Evolutionary conservation across 495 filamentous ascomycete genomes (phyloP).

Genomic region (Chaetomium tenue): DNA sequence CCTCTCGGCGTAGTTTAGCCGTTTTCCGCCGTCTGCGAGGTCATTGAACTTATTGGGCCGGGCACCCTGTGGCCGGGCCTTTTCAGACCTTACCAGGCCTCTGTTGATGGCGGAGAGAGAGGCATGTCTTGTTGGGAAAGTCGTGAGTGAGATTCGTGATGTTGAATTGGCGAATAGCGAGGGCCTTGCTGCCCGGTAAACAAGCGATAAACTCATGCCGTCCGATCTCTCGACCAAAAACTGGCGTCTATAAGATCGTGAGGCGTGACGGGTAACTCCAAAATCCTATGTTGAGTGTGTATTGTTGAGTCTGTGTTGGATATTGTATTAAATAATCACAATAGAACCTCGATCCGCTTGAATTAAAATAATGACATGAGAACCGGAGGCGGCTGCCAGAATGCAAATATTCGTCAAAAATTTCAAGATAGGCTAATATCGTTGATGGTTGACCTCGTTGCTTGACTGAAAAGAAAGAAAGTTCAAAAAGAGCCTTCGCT

Average conservation of each 20-base stretch:
- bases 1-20: slow-evolving; percentile 32
- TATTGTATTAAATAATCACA: no score
- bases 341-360: not conserved
- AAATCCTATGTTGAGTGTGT: not conserved
- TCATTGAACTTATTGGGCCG: not conserved
- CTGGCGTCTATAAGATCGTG: not conserved
- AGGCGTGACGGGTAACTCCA: not conserved
- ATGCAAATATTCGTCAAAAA: not conserved
- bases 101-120: slow-evolving; percentile 36
- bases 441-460: not conserved
- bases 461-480: not conserved
- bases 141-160: slow-evolving; percentile 15
- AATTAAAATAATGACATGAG: not conserved
- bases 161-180: slow-evolving; percentile 11
- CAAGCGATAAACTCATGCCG: slow-evolving; percentile 28
- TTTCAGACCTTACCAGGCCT: slow-evolving; percentile 32
- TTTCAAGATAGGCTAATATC: not conserved
- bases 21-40: slow-evolving; percentile 15
- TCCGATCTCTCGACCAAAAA: not conserved
- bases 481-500: not conserved
- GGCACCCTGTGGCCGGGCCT: slow-evolving; percentile 21
- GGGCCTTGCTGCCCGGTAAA: slow-evolving; percentile 27
- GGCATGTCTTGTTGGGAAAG: slow-evolving; percentile 17
- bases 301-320: not conserved
- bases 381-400: not conserved